Percentiles rank a stretch among this genome's conserved stretches.
phyloP scores from a whole-genome alignment of 805 yeast genomes.

The Saccharomycopsis schoenii region DNA sequence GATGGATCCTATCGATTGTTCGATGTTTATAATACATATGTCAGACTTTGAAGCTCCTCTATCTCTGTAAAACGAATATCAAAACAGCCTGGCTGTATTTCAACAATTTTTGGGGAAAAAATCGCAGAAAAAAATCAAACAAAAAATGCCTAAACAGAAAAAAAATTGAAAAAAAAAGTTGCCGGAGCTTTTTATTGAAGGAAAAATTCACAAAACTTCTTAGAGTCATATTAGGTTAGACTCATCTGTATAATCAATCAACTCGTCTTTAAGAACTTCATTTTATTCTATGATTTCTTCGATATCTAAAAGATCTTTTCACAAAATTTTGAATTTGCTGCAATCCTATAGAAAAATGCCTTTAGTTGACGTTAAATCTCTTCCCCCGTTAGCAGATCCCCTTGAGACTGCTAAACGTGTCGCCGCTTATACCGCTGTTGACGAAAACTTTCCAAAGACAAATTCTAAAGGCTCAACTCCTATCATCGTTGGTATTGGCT shows the following conservation, averaged over 20 bases:
- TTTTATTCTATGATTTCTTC: not conserved
- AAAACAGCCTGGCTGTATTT: not conserved
- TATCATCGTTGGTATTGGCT: slow-evolving; percentile 78
- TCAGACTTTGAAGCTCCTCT: no score
- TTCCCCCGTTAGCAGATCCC: slow-evolving; percentile 31
- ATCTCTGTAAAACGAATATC: not conserved
- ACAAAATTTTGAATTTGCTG: not conserved
- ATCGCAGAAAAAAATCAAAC: not conserved
- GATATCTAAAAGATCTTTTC: not conserved
- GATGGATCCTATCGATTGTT: not conserved
- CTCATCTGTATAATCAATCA: not conserved
- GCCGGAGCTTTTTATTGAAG: not conserved
- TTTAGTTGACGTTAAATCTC: not conserved
- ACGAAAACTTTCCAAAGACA: slow-evolving; percentile 68
- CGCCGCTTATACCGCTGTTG: slow-evolving; percentile 90
- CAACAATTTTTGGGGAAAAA: not conserved
- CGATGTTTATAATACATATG: no score
- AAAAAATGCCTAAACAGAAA: not conserved
- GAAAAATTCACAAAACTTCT: not conserved
- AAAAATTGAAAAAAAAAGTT: not conserved
- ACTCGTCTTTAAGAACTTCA: no score
- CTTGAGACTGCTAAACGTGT: slow-evolving; percentile 79
- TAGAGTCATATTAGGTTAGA: not conserved
- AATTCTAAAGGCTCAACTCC: slow-evolving; percentile 22
- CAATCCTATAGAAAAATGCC: not conserved